These are phyloP conservation scores for Insectozyma bohioensis DNA, from an alignment of 1,139 yeast species.

Conservation along the genomic window DNA sequence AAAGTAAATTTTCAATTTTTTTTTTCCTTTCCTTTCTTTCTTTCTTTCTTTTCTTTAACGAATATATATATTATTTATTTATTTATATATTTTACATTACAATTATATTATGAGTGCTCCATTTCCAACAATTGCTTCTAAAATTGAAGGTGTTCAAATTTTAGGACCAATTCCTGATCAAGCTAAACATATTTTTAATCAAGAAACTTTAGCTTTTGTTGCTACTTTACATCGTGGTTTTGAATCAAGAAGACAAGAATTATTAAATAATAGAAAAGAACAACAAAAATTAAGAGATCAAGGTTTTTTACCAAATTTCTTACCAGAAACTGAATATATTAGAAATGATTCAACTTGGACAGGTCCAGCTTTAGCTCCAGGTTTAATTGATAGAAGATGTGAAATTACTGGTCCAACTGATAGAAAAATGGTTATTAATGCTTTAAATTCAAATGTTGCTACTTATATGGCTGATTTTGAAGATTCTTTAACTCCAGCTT, in stretches of 20 bases:
- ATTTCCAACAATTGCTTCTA: slow-evolving; percentile 52
- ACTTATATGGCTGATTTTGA: slow-evolving; percentile 96
- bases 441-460: slow-evolving; percentile 83
- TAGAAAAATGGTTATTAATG: slow-evolving; percentile 92
- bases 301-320: slow-evolving; percentile 70
- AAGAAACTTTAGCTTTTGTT: slow-evolving; percentile 70
- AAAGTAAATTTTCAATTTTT: slow-evolving; percentile 1
- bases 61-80: slow-evolving; percentile 1
- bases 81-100: slow-evolving; percentile 1
- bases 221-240: slow-evolving; percentile 75
- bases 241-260: slow-evolving; percentile 57
- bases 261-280: slow-evolving; percentile 58
- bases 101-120: slow-evolving; percentile 41
- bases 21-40: slow-evolving; percentile 1
- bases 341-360: slow-evolving; percentile 78
- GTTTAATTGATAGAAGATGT: slow-evolving; percentile 73
- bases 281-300: slow-evolving; percentile 64
- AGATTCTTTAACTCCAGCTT: slow-evolving; percentile 94
- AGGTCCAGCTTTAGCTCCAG: slow-evolving; percentile 75
- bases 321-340: slow-evolving; percentile 68
- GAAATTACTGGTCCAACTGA: slow-evolving; percentile 91
- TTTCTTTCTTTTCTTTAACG: neutral
- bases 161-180: slow-evolving; percentile 60
- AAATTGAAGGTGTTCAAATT: slow-evolving; percentile 63
- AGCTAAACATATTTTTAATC: slow-evolving; percentile 62